phyloP scores from a whole-genome alignment of 2,329 filamentous ascomycete species.

The Daldinia sp. region DNA sequence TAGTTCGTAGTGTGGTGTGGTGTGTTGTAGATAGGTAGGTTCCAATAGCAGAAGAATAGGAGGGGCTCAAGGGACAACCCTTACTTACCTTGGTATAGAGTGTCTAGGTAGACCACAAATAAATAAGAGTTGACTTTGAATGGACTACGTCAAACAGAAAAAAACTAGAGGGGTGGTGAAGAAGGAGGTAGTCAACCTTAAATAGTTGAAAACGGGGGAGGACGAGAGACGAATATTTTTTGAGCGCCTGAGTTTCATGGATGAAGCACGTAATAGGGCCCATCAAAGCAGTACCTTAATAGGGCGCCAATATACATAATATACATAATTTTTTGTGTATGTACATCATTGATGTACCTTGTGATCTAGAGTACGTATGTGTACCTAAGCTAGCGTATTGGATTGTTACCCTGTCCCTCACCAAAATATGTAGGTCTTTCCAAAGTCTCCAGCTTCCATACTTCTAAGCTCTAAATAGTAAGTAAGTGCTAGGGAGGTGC shows the following conservation, averaged over 20 bases:
- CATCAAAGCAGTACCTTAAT: conserved; percentile 36
- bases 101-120: conserved; percentile 10
- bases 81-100: conserved; percentile 24
- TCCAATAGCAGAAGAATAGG: background rate
- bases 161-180: conserved; percentile 2
- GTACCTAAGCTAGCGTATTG: conserved; percentile 34
- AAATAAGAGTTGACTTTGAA: conserved; percentile 16
- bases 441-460: conserved; percentile 18
- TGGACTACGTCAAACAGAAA: conserved; percentile 31
- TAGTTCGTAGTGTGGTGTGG: background rate
- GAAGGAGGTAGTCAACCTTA: conserved; percentile 35
- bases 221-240: conserved; percentile 30
- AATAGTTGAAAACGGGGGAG: conserved; percentile 36
- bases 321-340: background rate
- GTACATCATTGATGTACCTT: conserved; percentile 15
- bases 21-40: background rate
- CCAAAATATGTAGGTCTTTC: conserved; percentile 9
- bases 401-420: conserved; percentile 37
- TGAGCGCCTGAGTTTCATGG: conserved; percentile 31
- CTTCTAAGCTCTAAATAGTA: conserved; percentile 36
- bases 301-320: conserved; percentile 11
- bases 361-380: conserved; percentile 25
- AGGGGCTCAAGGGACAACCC: conserved; percentile 14
- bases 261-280: conserved; percentile 44
- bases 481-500: conserved; percentile 23